Conservation (phyloP, 495 filamentous ascomycete species). For the Penicillium tannophilum region DNA sequence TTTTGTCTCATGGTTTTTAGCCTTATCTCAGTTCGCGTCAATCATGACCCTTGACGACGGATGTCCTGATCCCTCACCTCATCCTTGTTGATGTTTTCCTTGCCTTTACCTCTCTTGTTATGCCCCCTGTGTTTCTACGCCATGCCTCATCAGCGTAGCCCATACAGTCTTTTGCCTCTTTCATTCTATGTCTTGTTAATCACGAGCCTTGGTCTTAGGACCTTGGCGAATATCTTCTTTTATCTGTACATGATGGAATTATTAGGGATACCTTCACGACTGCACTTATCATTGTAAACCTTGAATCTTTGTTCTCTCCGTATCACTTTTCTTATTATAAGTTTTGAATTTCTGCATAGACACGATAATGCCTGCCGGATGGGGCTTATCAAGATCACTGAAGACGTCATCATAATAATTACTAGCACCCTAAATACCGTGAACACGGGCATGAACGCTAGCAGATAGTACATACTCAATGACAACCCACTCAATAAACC, state of each 20-base stretch:
- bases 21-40: constrained; percentile 34
- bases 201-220: constrained; percentile 12
- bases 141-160: constrained; percentile 23
- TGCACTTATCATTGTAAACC: background rate
- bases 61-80: constrained; percentile 26
- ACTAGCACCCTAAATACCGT: no score
- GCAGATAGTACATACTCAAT: no score
- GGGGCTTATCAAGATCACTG: no score
- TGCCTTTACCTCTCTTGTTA: constrained; percentile 13
- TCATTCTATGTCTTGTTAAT: constrained; percentile 19
- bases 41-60: constrained; percentile 45
- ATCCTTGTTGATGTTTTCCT: constrained; percentile 21
- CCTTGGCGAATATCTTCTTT: constrained; percentile 14
- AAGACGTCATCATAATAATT: no score
- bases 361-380: no score
- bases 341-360: background rate
- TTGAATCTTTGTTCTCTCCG: background rate
- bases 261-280: constrained; percentile 12
- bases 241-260: constrained; percentile 37
- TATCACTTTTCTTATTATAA: background rate
- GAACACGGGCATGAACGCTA: no score
- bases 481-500: no score
- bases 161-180: constrained; percentile 28
- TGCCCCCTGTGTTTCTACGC: constrained; percentile 21
- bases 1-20: constrained; percentile 27